These are phyloP conservation scores for Fusarium xyrophilum DNA, from an alignment of 2,329 filamentous ascomycete genomes.

Conservation along the genomic window DNA sequence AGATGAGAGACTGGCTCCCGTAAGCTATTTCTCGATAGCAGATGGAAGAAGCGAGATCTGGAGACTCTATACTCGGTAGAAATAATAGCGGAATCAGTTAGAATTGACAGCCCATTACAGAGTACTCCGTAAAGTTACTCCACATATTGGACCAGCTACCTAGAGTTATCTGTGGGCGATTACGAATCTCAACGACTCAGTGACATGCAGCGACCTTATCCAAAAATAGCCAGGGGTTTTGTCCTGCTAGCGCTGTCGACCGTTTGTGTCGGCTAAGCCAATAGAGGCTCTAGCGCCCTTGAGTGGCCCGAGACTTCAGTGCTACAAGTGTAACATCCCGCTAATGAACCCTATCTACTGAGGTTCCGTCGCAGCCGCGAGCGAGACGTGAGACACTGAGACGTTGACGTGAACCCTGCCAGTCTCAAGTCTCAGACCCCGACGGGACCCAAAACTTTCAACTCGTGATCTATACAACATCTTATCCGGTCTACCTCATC, in stretches of 20 bases:
- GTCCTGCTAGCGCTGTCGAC: background rate
- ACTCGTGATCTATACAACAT: conserved; percentile 6
- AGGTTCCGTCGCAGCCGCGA: conserved; percentile 27
- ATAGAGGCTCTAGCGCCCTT: conserved; percentile 16
- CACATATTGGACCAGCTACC: too few species aligned
- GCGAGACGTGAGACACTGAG: conserved; percentile 7
- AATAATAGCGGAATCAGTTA: background rate
- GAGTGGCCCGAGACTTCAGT: conserved; percentile 18
- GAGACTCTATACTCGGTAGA: too few species aligned
- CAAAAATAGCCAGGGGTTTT: conserved; percentile 35
- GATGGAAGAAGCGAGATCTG: too few species aligned
- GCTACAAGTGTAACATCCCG: conserved; percentile 23
- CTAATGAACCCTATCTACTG: background rate
- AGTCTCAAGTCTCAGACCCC: background rate
- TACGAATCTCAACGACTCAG: conserved; percentile 8
- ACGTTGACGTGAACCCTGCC: conserved; percentile 15
- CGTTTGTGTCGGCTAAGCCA: conserved; percentile 21
- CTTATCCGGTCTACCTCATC: background rate
- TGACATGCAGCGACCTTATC: conserved; percentile 5
- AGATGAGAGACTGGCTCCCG: background rate
- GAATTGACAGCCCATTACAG: background rate
- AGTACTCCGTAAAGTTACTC: too few species aligned
- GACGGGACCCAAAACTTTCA: background rate
- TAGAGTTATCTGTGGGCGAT: background rate
- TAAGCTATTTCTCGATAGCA: background rate